Conservation (phyloP, 768 basidiomycete genomes). For the Glaciozyma martinii region DNA sequence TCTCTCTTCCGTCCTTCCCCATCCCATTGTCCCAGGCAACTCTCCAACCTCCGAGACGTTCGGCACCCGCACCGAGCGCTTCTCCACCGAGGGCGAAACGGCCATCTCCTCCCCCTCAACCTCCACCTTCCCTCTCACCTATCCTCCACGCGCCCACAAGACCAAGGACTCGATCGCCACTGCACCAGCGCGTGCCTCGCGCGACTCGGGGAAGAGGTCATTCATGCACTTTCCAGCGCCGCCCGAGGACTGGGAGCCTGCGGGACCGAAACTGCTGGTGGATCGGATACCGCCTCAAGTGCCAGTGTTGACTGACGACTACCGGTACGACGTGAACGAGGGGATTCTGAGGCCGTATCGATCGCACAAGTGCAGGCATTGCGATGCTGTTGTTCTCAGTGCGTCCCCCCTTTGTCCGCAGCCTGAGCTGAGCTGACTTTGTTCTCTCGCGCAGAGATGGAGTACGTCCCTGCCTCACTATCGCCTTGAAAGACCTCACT, state of each 20-base stretch:
- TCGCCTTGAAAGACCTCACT: no score
- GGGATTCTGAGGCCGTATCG: conserved; percentile 24
- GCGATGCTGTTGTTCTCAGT: conserved; percentile 24
- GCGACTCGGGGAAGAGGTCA: not conserved
- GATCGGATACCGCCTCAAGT: conserved; percentile 20
- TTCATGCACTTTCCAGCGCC: conserved; percentile 28
- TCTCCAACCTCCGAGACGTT: not conserved
- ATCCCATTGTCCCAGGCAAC: not conserved
- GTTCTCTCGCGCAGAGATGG: not conserved
- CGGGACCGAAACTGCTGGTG: not conserved
- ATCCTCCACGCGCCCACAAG: not conserved
- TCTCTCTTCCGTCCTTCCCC: not conserved
- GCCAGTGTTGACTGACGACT: conserved; percentile 18
- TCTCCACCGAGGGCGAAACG: not conserved
- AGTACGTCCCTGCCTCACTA: no score
- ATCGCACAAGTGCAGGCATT: conserved; percentile 26
- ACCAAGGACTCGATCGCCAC: not conserved
- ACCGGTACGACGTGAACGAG: conserved; percentile 24
- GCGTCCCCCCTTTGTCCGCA: not conserved
- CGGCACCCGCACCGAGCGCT: not conserved
- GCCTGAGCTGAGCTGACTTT: not conserved
- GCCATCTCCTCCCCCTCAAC: not conserved
- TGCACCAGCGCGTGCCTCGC: not conserved
- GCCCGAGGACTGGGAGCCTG: conserved; percentile 14
- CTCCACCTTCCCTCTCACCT: not conserved